Evolutionary conservation across 345 rosid genomes (phyloP).

Genomic region (Stellera chamaejasme): DNA sequence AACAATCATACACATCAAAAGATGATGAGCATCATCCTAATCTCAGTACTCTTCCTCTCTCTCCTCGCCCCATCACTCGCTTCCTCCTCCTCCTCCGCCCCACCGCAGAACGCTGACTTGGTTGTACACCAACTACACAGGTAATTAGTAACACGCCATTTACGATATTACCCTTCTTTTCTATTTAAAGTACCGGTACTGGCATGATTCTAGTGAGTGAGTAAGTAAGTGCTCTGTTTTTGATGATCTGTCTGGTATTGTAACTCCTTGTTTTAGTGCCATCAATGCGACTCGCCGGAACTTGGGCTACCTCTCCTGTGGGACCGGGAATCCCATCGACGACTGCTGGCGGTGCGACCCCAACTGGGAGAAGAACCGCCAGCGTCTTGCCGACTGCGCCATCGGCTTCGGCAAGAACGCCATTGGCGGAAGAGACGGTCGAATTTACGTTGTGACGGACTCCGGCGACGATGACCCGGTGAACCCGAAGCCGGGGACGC

Average conservation of each 20-base stretch:
- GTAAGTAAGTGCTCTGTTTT: not conserved
- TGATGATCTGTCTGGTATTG: too few relatives aligned
- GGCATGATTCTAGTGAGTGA: too few relatives aligned
- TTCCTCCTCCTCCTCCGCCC: constrained; percentile 22
- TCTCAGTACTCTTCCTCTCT: constrained; percentile 29
- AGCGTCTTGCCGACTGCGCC: constrained; percentile 59
- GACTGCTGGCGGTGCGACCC: constrained; percentile 89
- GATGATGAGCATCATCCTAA: constrained; percentile 20
- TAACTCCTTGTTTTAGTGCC: constrained; percentile 23
- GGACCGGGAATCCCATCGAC: constrained; percentile 72
- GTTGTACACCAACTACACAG: constrained; percentile 57
- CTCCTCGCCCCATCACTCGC: constrained; percentile 18
- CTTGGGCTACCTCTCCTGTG: constrained; percentile 58
- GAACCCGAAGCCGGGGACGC: constrained; percentile 64
- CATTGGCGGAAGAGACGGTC: constrained; percentile 66
- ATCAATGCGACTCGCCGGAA: constrained; percentile 63
- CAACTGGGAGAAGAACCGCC: constrained; percentile 64
- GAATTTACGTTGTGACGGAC: constrained; percentile 58
- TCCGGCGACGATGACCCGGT: constrained; percentile 51
- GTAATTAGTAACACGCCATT: constrained; percentile 15
- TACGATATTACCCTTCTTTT: not conserved
- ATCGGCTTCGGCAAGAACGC: constrained; percentile 81
- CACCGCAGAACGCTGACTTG: constrained; percentile 47
- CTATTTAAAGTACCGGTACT: not conserved
- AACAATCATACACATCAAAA: too few relatives aligned